phyloP scores from a whole-genome alignment of 495 filamentous ascomycete genomes.

The Penicillium parvum region DNA sequence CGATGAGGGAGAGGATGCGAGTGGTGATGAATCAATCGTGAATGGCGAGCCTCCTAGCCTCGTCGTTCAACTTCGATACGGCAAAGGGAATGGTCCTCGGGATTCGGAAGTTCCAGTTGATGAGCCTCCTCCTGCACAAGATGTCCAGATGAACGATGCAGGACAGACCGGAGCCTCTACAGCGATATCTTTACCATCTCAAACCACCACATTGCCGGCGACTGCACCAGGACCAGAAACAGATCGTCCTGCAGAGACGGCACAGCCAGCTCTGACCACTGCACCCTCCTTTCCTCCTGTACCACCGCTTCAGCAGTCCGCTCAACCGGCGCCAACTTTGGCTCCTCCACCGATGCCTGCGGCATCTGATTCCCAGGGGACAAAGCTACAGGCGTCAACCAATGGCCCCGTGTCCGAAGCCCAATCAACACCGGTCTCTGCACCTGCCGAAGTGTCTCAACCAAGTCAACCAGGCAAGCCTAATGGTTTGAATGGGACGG shows the following conservation, averaged over 20 bases:
- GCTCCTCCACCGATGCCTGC: neutral
- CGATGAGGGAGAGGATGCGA: conserved; percentile 57
- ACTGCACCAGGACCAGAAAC: conserved; percentile 3
- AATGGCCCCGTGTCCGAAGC: neutral
- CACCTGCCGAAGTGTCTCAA: conserved; percentile 1
- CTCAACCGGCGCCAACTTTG: conserved; percentile 3
- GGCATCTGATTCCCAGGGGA: neutral
- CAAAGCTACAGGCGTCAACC: neutral
- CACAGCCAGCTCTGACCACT: conserved; percentile 1
- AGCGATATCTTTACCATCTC: neutral
- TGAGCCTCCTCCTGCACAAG: conserved; percentile 17
- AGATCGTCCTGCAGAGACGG: neutral
- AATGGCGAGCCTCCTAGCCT: conserved; percentile 54
- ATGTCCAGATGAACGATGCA: conserved; percentile 11
- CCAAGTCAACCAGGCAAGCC: neutral
- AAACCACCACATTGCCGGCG: neutral
- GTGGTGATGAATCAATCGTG: conserved; percentile 54
- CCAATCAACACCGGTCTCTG: neutral
- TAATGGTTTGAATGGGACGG: conserved; percentile 9
- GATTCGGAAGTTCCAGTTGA: conserved; percentile 16
- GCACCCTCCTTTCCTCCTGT: neutral
- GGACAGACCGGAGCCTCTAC: conserved; percentile 1
- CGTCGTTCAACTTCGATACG: conserved; percentile 61
- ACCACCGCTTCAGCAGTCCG: neutral
- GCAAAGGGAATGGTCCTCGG: conserved; percentile 28